phyloP scores from a whole-genome alignment of 345 rosid species.

The Schrenkiella parvula region DNA sequence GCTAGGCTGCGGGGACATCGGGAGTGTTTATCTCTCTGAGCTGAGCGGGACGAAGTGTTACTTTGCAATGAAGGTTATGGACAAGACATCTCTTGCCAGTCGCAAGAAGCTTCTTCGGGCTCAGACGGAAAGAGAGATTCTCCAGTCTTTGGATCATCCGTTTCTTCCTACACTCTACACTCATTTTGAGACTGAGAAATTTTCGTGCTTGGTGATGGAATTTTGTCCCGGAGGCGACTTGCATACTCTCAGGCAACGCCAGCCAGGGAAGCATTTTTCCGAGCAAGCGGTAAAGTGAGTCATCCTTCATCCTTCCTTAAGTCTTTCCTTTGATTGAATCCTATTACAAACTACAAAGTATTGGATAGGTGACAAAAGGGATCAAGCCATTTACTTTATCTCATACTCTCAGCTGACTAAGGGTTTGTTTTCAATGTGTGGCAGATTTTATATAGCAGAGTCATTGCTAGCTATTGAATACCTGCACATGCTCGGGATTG shows the following conservation, averaged over 20 bases:
- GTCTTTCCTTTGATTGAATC: background rate
- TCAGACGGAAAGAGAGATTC: slow-evolving; percentile 89
- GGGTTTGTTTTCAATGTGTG: slow-evolving; percentile 6
- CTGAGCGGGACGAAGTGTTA: slow-evolving; percentile 79
- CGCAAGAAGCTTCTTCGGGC: slow-evolving; percentile 92
- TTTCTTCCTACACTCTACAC: slow-evolving; percentile 88
- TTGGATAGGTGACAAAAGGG: background rate
- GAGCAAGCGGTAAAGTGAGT: slow-evolving; percentile 93
- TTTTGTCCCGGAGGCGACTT: slow-evolving; percentile 93
- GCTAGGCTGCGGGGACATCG: slow-evolving; percentile 91
- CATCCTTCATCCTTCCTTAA: slow-evolving; percentile 5
- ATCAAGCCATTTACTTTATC: background rate
- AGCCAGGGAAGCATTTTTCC: slow-evolving; percentile 79
- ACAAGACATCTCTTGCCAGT: slow-evolving; percentile 79
- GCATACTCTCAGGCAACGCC: slow-evolving; percentile 91
- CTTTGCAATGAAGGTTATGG: slow-evolving; percentile 97
- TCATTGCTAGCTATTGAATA: slow-evolving; percentile 64
- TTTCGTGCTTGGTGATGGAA: slow-evolving; percentile 91
- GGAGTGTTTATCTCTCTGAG: slow-evolving; percentile 90
- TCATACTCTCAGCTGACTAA: background rate
- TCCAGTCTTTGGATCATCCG: slow-evolving; percentile 85
- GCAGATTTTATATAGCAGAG: slow-evolving; percentile 77
- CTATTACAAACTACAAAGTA: background rate
- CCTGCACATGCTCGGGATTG: slow-evolving; percentile 75
- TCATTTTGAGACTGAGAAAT: slow-evolving; percentile 89